Evolutionary conservation across 1,284 basidiomycete genomes (phyloP).

Genomic region (Ustilago cynodontis): DNA sequence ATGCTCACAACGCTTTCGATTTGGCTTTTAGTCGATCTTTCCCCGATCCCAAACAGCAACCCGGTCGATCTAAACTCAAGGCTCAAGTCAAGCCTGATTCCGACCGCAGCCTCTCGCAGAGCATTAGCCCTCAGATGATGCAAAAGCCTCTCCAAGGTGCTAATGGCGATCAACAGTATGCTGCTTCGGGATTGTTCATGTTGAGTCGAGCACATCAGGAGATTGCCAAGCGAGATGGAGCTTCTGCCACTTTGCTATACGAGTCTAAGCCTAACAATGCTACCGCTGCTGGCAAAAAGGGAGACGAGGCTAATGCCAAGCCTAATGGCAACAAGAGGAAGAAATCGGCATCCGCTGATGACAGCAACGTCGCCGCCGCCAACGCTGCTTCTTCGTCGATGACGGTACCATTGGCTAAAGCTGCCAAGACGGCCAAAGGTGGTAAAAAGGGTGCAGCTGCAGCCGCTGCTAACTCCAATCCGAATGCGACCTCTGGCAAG

Average conservation of each 20-base stretch:
- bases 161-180: conserved; percentile 53
- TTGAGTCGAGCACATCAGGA: conserved; percentile 94
- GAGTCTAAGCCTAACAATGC: conserved; percentile 35
- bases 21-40: conserved; percentile 57
- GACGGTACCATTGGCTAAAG: conserved; percentile 31
- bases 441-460: conserved; percentile 66
- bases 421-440: conserved; percentile 68
- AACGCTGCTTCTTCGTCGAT: conserved; percentile 7
- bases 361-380: conserved; percentile 4
- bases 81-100: conserved; percentile 25
- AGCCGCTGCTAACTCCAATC: conserved; percentile 9
- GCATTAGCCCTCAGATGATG: conserved; percentile 54
- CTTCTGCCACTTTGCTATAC: conserved; percentile 35
- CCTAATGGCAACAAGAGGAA: conserved; percentile 59
- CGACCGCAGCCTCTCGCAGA: conserved; percentile 30
- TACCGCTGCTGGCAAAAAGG: conserved; percentile 8
- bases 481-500: conserved; percentile 56
- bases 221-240: conserved; percentile 90
- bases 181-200: conserved; percentile 80
- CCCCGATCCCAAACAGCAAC: conserved; percentile 6
- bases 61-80: conserved; percentile 44
- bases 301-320: conserved; percentile 29
- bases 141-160: conserved; percentile 27
- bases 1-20: conserved; percentile 54
- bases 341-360: conserved; percentile 42